A percentile compares a stretch with the other conserved stretches of the same genome.
These are phyloP conservation scores for Pythium chondricola DNA, from an alignment of 352 stramenopile genomes.

Conservation along the genomic window DNA sequence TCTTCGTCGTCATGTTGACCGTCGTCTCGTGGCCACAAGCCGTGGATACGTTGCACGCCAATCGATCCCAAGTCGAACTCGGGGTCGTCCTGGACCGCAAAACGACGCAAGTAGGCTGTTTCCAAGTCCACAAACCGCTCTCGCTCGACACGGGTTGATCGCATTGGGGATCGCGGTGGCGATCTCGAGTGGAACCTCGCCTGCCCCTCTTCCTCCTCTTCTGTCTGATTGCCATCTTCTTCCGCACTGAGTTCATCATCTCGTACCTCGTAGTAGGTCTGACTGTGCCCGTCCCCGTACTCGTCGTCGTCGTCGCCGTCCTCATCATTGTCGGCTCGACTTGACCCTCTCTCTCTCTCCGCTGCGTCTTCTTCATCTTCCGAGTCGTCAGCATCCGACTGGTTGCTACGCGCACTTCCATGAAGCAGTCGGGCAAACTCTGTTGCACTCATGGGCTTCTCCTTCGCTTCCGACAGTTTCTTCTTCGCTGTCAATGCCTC, in stretches of 20 bases:
- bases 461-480: background rate
- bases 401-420: too few species aligned
- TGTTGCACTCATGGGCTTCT: slow-evolving; percentile 1
- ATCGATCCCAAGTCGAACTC: slow-evolving; percentile 45
- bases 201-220: too few species aligned
- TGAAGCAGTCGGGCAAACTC: background rate
- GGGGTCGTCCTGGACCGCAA: slow-evolving; percentile 6
- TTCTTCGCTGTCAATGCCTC: slow-evolving; percentile 1
- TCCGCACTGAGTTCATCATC: background rate
- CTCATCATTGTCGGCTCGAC: background rate
- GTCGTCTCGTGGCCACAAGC: slow-evolving; percentile 23
- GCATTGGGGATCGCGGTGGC: too few species aligned
- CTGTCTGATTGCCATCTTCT: background rate
- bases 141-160: slow-evolving; percentile 4
- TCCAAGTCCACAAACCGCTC: slow-evolving; percentile 4
- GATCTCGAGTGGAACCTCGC: too few species aligned
- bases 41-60: slow-evolving; percentile 43
- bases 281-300: background rate
- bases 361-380: background rate
- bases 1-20: background rate
- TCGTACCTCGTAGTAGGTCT: background rate
- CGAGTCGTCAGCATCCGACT: background rate
- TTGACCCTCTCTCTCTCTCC: background rate
- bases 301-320: background rate
- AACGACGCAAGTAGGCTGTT: background rate